Evolutionary conservation across 768 basidiomycete species (phyloP), one percentile per base, ranked within the genome.

Genomic region (Crucibulum laeve): DNA sequence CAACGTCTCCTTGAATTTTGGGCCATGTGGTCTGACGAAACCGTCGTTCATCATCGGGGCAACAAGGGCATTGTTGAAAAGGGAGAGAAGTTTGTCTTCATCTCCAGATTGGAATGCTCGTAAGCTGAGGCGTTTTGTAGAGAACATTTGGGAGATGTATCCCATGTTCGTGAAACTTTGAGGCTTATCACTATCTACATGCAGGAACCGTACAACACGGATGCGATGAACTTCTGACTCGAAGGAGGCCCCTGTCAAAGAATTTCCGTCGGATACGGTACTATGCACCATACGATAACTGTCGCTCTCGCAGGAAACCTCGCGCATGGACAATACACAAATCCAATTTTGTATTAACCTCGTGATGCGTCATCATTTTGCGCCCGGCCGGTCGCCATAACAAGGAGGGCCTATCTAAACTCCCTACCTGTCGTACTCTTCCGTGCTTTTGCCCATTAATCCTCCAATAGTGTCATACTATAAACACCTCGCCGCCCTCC

Each of bases 381-480:
- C n/a, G n/a, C n/a, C n/a, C n/a, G n/a, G n/a, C n/a, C n/a, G n/a
- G n/a, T n/a, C n/a, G n/a, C n/a, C n/a, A n/a, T n/a, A n/a, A n/a
- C n/a, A n/a, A n/a, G n/a, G n/a, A n/a, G n/a, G n/a, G n/a, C n/a
- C n/a, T n/a, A n/a, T n/a, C n/a, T n/a, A n/a, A n/a, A n/a, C n/a
- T n/a, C n/a, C n/a, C n/a, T n/a, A n/a, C n/a, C n/a, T n/a, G n/a
- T n/a, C n/a, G n/a, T n/a, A n/a, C n/a, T n/a, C n/a, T n/a, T n/a
- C n/a, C n/a, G n/a, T n/a, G n/a, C n/a, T n/a, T n/a, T 17, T 7
- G 17, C 35, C 57, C 58, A 59, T 14, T 59, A 55, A 5, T 56
- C 53, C 4, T 53, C 47, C 24, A 59, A 36, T n/a, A 59, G 53
- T 3, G 52, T 53, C 58, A 59, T 59, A 4, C 42, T 28, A 38